Evolutionary conservation across 805 yeast species (phyloP).

Genomic region (Monosporozyma siamensis): DNA sequence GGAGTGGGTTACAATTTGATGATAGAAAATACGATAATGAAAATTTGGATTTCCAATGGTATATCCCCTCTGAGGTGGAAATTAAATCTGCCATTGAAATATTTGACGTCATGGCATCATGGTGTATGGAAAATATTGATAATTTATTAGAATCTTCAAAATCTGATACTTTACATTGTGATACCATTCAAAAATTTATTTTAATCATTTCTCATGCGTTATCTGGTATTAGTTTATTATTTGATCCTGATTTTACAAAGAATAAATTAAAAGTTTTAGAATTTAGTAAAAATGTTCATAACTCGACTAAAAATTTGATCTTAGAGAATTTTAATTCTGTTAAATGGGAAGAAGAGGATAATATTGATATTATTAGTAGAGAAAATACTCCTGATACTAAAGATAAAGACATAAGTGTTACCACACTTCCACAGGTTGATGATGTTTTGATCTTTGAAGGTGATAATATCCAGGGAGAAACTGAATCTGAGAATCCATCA

Average conservation of each 20-base stretch:
- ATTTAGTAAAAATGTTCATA: neutral
- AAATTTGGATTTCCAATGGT: conserved; percentile 63
- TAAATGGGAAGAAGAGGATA: conserved; percentile 27
- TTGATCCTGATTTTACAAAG: conserved; percentile 60
- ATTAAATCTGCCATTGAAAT: conserved; percentile 51
- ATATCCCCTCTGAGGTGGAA: conserved; percentile 50
- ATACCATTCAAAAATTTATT: conserved; percentile 48
- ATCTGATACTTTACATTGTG: conserved; percentile 31
- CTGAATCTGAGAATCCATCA: conserved; percentile 32
- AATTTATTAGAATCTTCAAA: conserved; percentile 18
- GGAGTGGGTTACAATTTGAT: conserved; percentile 71
- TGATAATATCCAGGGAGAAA: conserved; percentile 16
- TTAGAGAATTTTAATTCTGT: conserved; percentile 30
- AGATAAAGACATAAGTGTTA: conserved; percentile 21
- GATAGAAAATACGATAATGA: conserved; percentile 38
- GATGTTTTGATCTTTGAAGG: conserved; percentile 3
- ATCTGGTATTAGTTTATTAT: conserved; percentile 62
- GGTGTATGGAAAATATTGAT: conserved; percentile 37
- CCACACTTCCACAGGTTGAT: neutral
- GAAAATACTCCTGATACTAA: conserved; percentile 10
- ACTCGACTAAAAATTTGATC: neutral
- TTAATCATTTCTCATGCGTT: conserved; percentile 50
- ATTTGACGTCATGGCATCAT: conserved; percentile 41
- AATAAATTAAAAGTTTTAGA: conserved; percentile 4
- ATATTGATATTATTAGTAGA: conserved; percentile 32